Evolutionary conservation across 441 rosid species (phyloP).

Genomic region (Corymbia calophylla): DNA sequence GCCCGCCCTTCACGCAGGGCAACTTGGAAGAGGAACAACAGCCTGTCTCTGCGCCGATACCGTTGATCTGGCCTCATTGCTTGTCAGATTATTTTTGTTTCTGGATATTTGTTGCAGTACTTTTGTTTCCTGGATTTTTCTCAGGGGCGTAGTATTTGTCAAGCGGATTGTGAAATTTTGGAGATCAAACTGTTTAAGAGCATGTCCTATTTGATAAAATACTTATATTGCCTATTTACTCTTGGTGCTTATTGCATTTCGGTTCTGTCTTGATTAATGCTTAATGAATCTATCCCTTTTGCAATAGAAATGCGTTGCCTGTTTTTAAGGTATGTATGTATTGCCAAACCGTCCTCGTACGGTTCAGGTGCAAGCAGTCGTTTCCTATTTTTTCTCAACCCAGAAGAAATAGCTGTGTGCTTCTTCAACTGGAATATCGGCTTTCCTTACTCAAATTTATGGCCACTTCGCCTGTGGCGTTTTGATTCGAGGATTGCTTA

Average conservation of each 20-base stretch:
- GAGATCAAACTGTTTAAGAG: not conserved
- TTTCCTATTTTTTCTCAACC: not conserved
- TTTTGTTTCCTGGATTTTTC: not conserved
- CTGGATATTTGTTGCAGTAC: not conserved
- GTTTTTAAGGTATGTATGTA: not conserved
- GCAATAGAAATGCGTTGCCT: not conserved
- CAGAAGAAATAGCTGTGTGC: not conserved
- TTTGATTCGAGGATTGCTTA: not conserved
- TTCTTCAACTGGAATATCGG: not conserved
- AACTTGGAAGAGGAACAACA: constrained; percentile 23
- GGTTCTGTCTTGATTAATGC: not conserved
- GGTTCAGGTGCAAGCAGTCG: not conserved
- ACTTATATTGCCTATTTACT: not conserved
- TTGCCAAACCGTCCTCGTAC: not conserved
- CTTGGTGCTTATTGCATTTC: not conserved
- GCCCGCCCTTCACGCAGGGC: constrained; percentile 23
- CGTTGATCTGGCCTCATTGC: constrained; percentile 1
- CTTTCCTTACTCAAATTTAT: not conserved
- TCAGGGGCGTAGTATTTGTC: not conserved
- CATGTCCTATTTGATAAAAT: not conserved
- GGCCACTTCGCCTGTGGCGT: not conserved
- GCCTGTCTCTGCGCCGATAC: constrained; percentile 23
- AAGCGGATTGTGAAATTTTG: not conserved
- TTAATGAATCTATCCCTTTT: not conserved
- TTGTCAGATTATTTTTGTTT: not conserved